A percentile compares a stretch with the other conserved stretches of the same genome.
These are phyloP conservation scores for Immersiella caudata DNA, from an alignment of 495 filamentous ascomycete species.

Conservation along the genomic window DNA sequence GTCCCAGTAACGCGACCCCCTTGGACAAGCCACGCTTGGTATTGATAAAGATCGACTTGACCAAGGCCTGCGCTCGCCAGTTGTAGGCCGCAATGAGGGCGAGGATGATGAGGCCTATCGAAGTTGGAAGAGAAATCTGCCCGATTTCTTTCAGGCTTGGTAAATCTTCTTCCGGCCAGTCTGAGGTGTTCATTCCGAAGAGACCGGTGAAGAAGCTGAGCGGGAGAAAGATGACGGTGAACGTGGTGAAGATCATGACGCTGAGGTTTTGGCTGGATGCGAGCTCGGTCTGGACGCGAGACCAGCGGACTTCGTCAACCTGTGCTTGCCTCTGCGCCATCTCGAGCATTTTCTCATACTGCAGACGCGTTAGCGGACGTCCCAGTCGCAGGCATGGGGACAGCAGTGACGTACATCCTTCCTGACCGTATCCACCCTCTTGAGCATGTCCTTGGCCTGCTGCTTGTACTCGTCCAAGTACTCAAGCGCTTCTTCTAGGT, in stretches of 20 bases:
- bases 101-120: slow-evolving; percentile 40
- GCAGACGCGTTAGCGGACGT: background rate
- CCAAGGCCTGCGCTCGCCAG: slow-evolving; percentile 37
- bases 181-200: slow-evolving; percentile 66
- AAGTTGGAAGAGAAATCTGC: slow-evolving; percentile 46
- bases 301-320: slow-evolving; percentile 67
- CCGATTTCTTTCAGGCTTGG: slow-evolving; percentile 42
- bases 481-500: slow-evolving; percentile 55
- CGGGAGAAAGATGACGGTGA: slow-evolving; percentile 68
- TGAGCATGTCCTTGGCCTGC: slow-evolving; percentile 61
- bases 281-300: slow-evolving; percentile 64
- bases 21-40: slow-evolving; percentile 19
- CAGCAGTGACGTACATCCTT: slow-evolving; percentile 41
- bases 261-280: slow-evolving; percentile 64
- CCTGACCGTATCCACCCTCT: slow-evolving; percentile 50
- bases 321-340: slow-evolving; percentile 72
- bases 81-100: slow-evolving; percentile 49
- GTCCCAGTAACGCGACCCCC: slow-evolving; percentile 25
- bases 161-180: slow-evolving; percentile 60
- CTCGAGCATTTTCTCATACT: slow-evolving; percentile 69
- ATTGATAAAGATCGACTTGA: slow-evolving; percentile 34
- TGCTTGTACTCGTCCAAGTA: slow-evolving; percentile 60
- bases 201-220: slow-evolving; percentile 68
- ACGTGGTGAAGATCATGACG: slow-evolving; percentile 71
- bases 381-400: too few relatives aligned